phyloP scores from a whole-genome alignment of 768 basidiomycete genomes.

The Glaciozyma martinii region DNA sequence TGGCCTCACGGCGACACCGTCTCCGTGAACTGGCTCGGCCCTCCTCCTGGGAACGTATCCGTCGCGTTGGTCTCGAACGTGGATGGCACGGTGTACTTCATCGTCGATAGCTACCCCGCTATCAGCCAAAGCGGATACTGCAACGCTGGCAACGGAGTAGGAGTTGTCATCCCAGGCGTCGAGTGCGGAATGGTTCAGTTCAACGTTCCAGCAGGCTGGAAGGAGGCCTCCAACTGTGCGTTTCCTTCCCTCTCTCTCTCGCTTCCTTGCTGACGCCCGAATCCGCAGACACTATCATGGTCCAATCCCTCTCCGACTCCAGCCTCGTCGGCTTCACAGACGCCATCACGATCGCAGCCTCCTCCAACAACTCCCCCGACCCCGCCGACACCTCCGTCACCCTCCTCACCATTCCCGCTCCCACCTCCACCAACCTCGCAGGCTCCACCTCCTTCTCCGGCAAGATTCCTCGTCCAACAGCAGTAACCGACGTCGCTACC shows the following conservation, averaged over 20 bases:
- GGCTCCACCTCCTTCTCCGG: too few relatives aligned
- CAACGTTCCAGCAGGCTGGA: slow-evolving; percentile 19
- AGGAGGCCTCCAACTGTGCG: slow-evolving; percentile 23
- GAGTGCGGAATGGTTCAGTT: slow-evolving; percentile 26
- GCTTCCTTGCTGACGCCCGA: not conserved
- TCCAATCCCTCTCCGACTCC: slow-evolving; percentile 19
- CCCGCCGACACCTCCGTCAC: too few relatives aligned
- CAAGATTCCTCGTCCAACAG: too few relatives aligned
- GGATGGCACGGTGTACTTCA: slow-evolving; percentile 19
- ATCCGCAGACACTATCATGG: slow-evolving; percentile 27
- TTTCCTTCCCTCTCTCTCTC: not conserved
- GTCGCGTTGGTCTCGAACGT: slow-evolving; percentile 24
- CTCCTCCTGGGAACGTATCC: slow-evolving; percentile 23
- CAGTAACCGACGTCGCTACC: too few relatives aligned
- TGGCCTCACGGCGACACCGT: slow-evolving; percentile 22
- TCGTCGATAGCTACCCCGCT: slow-evolving; percentile 8
- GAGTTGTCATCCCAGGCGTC: slow-evolving; percentile 15
- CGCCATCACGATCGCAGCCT: slow-evolving; percentile 18
- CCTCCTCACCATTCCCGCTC: too few relatives aligned
- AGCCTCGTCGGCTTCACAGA: slow-evolving; percentile 27
- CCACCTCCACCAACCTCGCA: too few relatives aligned
- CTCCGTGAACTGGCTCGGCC: slow-evolving; percentile 30
- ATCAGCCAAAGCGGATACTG: slow-evolving; percentile 25
- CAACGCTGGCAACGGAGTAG: slow-evolving; percentile 18
- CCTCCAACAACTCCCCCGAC: not conserved